Base-by-base conservation (phyloP, 1,284 basidiomycete species). In the Marasmius sp. region DNA sequence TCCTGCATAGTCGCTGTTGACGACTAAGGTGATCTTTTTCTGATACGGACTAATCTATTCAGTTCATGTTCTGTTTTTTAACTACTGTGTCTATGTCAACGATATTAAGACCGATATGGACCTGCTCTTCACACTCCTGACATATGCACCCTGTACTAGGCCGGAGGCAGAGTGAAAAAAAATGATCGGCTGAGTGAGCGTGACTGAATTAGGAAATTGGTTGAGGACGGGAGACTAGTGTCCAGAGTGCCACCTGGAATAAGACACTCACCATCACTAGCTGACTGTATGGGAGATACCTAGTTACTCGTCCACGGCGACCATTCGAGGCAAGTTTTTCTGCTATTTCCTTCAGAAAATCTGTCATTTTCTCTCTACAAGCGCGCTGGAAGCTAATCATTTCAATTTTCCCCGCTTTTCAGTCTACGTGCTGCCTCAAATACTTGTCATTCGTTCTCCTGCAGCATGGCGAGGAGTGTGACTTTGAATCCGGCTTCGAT, bases 401-500 rank as follows among this genome's bases (percentile, higher is more conserved):
- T 69, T 59, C 61, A 65, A 64, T 61, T 68, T 61, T 62, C 64
- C 61, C 18, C 54, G 65, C 63, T 63, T 63, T 62, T 65, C 52
- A 66, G 65, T 64, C 67, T 64, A 68, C 67, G 66, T 65, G 63
- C 64, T 58, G 63, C 67, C 66, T 73, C 70, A 72, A 53, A 20
- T 67, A 73, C 70, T 73, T 70, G 72, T 70, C 72, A 73, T 72
- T 72, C 69, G 65, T 49, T 64, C 71, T 67, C 65, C 67, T 75
- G 74, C 72, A 76, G 76, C 69, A 89, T 91, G 87, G 85, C 88
- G 62, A 86, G 84, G 81, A 89, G 86, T 70, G 86, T 83, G 69
- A 81, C 87, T 61, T 79, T 93, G 68, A 92, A 93, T 74, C 91
- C 91, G 67, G 82, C 89, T 65, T 92, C 91, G 61, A 86, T 86